Conservation (phyloP, 1,284 basidiomycete genomes). For the Boletellus dicymbophilus region DNA sequence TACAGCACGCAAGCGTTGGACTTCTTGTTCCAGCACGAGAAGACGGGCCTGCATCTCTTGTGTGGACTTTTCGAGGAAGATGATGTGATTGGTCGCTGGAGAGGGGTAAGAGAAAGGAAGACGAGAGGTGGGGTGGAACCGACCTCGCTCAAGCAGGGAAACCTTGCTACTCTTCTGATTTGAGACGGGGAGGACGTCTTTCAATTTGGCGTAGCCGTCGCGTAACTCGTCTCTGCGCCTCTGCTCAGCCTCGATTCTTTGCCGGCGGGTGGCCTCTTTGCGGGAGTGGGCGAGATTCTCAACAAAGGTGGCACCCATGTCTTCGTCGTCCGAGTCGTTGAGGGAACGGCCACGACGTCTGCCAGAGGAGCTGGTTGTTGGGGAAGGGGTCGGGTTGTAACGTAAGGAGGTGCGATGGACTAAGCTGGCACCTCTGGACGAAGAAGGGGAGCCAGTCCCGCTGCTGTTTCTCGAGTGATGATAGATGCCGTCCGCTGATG, state of each 20-base stretch:
- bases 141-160: conserved; percentile 84
- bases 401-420: conserved; percentile 68
- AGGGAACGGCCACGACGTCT: conserved; percentile 66
- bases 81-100: conserved; percentile 74
- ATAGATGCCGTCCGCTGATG: conserved; percentile 76
- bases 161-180: conserved; percentile 91
- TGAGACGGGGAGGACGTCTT: conserved; percentile 80
- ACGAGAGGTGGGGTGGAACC: conserved; percentile 17
- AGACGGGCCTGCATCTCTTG: conserved; percentile 68
- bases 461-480: conserved; percentile 72
- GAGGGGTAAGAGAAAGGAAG: conserved; percentile 11
- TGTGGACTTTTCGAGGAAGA: conserved; percentile 67
- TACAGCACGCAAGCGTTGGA: conserved; percentile 63
- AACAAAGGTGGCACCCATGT: conserved; percentile 62
- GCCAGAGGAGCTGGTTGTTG: conserved; percentile 66
- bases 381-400: conserved; percentile 78
- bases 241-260: conserved; percentile 86
- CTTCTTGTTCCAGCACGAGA: conserved; percentile 62
- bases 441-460: conserved; percentile 72
- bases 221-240: conserved; percentile 83
- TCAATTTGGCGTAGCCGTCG: conserved; percentile 85
- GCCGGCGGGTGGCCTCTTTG: conserved; percentile 80
- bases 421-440: conserved; percentile 69
- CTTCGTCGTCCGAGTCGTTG: conserved; percentile 76
- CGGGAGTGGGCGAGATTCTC: conserved; percentile 74